phyloP scores from a whole-genome alignment of 345 rosid species.

The Brassica cretica region DNA sequence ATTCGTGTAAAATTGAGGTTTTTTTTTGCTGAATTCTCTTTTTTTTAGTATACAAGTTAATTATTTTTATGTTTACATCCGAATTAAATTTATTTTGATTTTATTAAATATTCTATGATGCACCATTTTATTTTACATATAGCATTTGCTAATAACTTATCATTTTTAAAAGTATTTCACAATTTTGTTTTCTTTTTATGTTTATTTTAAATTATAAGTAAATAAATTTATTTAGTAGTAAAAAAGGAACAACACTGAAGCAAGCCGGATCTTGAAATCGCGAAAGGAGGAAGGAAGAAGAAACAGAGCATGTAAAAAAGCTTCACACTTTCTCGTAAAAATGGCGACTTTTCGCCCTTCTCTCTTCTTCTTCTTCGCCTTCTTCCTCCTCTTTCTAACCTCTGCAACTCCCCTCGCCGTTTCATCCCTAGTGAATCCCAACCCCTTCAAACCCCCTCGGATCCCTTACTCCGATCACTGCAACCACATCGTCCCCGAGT shows the following conservation, averaged over 20 bases:
- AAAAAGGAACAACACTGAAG: neutral
- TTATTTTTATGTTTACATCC: neutral
- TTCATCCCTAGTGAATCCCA: slow-evolving; percentile 26
- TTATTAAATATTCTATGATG: too few species aligned
- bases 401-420: slow-evolving; percentile 33
- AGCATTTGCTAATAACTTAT: neutral
- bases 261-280: slow-evolving; percentile 25
- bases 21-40: too few species aligned
- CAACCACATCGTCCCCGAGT: slow-evolving; percentile 48
- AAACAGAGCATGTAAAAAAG: slow-evolving; percentile 31
- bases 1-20: too few species aligned
- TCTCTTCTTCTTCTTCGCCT: slow-evolving; percentile 9
- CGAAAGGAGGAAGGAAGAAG: neutral
- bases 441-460: slow-evolving; percentile 24
- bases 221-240: neutral
- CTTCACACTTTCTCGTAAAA: slow-evolving; percentile 18
- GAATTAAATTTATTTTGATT: neutral
- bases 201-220: neutral
- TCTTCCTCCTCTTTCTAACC: slow-evolving; percentile 17
- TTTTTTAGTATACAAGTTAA: neutral
- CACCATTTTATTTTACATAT: neutral
- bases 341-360: slow-evolving; percentile 37
- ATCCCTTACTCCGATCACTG: slow-evolving; percentile 56
- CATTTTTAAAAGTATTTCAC: neutral
- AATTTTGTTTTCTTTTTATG: too few species aligned